These are phyloP conservation scores for Alternaria sp. DNA, from an alignment of 2,329 filamentous ascomycete species.

Conservation along the genomic window DNA sequence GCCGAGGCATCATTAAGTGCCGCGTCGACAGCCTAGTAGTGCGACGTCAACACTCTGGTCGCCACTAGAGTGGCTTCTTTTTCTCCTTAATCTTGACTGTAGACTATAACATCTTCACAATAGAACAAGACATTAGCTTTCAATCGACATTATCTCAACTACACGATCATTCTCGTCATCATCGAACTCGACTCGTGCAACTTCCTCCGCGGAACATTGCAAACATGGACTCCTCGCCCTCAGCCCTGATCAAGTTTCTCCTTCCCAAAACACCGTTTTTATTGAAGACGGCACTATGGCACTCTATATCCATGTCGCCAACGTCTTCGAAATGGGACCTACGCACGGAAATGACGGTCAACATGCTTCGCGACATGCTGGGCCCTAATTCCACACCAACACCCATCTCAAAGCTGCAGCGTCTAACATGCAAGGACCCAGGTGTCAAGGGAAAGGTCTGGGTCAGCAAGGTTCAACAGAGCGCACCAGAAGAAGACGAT, in stretches of 20 bases:
- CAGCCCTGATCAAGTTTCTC: conserved; percentile 45
- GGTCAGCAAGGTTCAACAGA: conserved; percentile 75
- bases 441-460: conserved; percentile 82
- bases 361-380: conserved; percentile 67
- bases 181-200: neutral
- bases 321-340: conserved; percentile 81
- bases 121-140: neutral
- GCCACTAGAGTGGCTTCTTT: conserved; percentile 5
- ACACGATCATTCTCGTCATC: neutral
- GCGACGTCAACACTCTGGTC: conserved; percentile 26
- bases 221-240: conserved; percentile 47
- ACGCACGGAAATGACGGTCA: conserved; percentile 74
- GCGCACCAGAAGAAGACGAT: conserved; percentile 63
- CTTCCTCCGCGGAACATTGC: neutral
- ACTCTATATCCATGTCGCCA: conserved; percentile 72
- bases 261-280: conserved; percentile 64
- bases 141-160: too few species aligned
- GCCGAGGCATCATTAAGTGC: conserved; percentile 20
- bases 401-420: conserved; percentile 61
- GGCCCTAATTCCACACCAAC: conserved; percentile 34
- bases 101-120: neutral
- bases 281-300: conserved; percentile 67
- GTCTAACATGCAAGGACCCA: conserved; percentile 66
- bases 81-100: neutral
- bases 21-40: conserved; percentile 6